Base-by-base conservation (phyloP, 805 yeast genomes). In the Cyberlindnera misumaiensis region DNA sequence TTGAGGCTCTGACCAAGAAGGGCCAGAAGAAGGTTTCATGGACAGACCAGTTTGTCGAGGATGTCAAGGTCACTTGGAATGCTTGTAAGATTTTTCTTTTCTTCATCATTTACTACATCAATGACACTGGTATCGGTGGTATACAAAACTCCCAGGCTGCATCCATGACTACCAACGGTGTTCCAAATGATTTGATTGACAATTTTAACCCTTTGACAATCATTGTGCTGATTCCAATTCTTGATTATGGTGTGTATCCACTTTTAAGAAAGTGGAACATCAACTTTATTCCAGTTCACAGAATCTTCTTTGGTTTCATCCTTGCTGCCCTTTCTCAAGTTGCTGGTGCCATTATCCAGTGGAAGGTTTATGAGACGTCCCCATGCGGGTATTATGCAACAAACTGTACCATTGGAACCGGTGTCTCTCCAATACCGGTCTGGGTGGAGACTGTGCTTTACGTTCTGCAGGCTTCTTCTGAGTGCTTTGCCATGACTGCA, bases 141-240 rank as follows among this genome's bases (percentile, higher is more conserved):
- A 42, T 52, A 26, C 49, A 50, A 34, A 52, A 46, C 38, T 52
- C 56, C 6, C 87, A 80, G 57, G 87, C 89, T 32, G 83, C 79
- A 41, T 68, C 73, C 47, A 79, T 83, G 85, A 75, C 80, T 51
- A 65, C 73, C 34, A 59, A 83, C 58, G 83, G 85, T 30, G 69
- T 83, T 49, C 93, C 94, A 48, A 84, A 84, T 56, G 94, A 84
- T 67, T 68, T 83, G 51, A 72, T 83, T 67, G 82, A 78, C 62
- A 81, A 77, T 54, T 73, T 84, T 49, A 82, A 84, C 60, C 83
- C 94, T 24, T 64, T 84, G 50, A 80, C 86, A 28, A 72, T 84
- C 49, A 80, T 84, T 49, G 65, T 84, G 13, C 78, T 82, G 59
- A 80, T 84, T 46, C 94, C 94, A 42, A 67, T 83, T 48, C 70